These are phyloP conservation scores for Micromonas commoda DNA, from an alignment of 139 green algal genomes.

Conservation along the genomic window DNA sequence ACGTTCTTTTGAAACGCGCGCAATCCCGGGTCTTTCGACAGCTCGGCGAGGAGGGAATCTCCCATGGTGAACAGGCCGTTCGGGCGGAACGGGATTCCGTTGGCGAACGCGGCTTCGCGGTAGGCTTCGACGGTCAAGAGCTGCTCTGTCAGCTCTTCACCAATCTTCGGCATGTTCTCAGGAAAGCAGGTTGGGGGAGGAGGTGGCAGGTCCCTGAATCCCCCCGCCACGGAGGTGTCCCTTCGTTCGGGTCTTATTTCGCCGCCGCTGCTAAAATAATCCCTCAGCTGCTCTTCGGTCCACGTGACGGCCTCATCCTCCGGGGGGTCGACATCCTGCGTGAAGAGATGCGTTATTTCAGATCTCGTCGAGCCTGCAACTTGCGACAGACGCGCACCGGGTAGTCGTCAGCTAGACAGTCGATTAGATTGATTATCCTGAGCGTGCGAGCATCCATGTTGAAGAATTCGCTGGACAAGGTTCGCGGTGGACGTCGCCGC, in stretches of 20 bases:
- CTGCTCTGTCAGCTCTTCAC: background rate
- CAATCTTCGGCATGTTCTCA: slow-evolving; percentile 2
- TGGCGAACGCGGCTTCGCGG: background rate
- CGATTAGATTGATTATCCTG: no score
- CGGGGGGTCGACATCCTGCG: no score
- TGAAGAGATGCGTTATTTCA: no score
- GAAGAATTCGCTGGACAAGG: no score
- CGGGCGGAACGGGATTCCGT: slow-evolving; percentile 25
- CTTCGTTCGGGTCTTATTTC: background rate
- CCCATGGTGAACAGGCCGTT: slow-evolving; percentile 27
- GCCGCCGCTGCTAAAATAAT: background rate
- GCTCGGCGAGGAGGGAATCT: slow-evolving; percentile 5
- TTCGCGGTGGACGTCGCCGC: no score
- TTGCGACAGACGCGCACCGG: no score
- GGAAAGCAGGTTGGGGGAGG: background rate
- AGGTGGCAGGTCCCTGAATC: background rate
- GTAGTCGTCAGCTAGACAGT: no score
- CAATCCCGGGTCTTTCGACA: background rate
- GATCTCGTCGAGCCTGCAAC: no score
- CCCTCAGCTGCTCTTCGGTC: background rate
- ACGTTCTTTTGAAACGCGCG: slow-evolving; percentile 6
- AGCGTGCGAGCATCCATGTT: no score
- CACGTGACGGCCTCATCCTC: background rate
- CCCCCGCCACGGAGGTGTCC: background rate
- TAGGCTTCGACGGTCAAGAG: slow-evolving; percentile 10